phyloP scores from a whole-genome alignment of 2,329 filamentous ascomycete species.

The Aspergillus jensenii region DNA sequence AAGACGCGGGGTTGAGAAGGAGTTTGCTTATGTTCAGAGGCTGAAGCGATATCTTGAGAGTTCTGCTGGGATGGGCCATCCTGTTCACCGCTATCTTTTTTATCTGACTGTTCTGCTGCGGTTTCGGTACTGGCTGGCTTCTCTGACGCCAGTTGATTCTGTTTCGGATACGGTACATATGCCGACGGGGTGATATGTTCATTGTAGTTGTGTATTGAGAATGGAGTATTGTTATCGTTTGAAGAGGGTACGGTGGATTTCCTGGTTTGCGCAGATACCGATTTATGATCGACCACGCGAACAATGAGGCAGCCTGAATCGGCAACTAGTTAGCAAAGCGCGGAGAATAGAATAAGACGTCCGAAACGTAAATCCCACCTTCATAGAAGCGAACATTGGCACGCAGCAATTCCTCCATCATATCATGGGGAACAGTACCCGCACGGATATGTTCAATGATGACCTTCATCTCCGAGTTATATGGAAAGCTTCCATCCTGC shows the following conservation, averaged over 20 bases:
- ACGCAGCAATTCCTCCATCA: conserved; percentile 74
- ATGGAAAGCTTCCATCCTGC: conserved; percentile 88
- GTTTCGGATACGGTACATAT: conserved; percentile 69
- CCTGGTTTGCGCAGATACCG: conserved; percentile 60
- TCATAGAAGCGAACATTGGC: conserved; percentile 83
- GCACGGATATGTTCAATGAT: conserved; percentile 73
- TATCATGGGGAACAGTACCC: conserved; percentile 83
- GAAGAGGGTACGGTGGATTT: conserved; percentile 54
- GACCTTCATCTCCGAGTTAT: conserved; percentile 86
- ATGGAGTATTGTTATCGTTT: conserved; percentile 64
- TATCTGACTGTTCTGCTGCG: conserved; percentile 23
- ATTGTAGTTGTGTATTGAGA: conserved; percentile 91
- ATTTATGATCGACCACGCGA: conserved; percentile 85
- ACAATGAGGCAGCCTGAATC: conserved; percentile 76
- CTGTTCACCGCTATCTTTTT: conserved; percentile 18
- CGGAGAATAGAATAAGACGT: background rate
- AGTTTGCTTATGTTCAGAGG: conserved; percentile 49
- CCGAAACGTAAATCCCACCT: conserved; percentile 46
- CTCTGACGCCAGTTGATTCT: conserved; percentile 35
- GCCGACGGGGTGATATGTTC: conserved; percentile 87
- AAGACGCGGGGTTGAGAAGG: conserved; percentile 59
- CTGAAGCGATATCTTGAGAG: conserved; percentile 54
- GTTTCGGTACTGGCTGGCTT: conserved; percentile 27
- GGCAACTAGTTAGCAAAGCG: conserved; percentile 6
- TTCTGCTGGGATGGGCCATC: conserved; percentile 58